Evolutionary conservation across 2,329 filamentous ascomycete genomes (phyloP), one percentile per base, ranked within the genome.

Genomic region (Lecanoromycetidae sp.): DNA sequence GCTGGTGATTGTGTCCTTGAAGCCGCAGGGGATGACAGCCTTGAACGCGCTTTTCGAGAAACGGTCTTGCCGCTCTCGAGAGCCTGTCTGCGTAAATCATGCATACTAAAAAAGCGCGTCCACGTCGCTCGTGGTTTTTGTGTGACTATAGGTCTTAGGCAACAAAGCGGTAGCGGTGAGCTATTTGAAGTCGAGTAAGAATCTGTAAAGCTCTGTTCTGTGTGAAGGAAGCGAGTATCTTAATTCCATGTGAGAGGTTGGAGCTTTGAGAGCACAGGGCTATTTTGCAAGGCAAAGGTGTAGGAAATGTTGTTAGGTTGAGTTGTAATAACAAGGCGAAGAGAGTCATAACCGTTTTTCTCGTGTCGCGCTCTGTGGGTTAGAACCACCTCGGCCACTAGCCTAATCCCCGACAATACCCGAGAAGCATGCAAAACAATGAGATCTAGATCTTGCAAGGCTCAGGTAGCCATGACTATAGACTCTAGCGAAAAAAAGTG

Each of bases 1-100:
- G 67, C 63, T 17, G 70, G 66, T 13, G 76, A 79, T 53, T 63
- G 67, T 12, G 68, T 63, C 49, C 71, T 72, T 38, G 75, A 79
- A 46, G 63, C 68, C 13, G 69, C 64, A 23, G 70, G 69, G 13
- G 76, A 78, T 35, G 67, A 69, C 48, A 71, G 66, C 50, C 70
- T 69, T 22, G 75, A 76, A 44, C 69, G 71, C 29, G 75, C 75
- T 58, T 80, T 80, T 57, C 74, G 74, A 44, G 78, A 81, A 38
- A 76, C 65, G 17, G 77, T 82, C 66, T 82, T 82, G 60, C 73
- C 70, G 65, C 75, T 77, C 66, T 80, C 77, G 32, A 79, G 71
- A 47, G 75, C 76, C 58, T 76, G 72, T 56, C 76, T 71, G 54
- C 76, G 64, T 44, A 70, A 61, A 55, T 71, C 68, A 37, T 66